Percentiles rank a stretch among this genome's conserved stretches.
phyloP scores from a whole-genome alignment of 139 green algal species.

The Chlorella vulgaris region DNA sequence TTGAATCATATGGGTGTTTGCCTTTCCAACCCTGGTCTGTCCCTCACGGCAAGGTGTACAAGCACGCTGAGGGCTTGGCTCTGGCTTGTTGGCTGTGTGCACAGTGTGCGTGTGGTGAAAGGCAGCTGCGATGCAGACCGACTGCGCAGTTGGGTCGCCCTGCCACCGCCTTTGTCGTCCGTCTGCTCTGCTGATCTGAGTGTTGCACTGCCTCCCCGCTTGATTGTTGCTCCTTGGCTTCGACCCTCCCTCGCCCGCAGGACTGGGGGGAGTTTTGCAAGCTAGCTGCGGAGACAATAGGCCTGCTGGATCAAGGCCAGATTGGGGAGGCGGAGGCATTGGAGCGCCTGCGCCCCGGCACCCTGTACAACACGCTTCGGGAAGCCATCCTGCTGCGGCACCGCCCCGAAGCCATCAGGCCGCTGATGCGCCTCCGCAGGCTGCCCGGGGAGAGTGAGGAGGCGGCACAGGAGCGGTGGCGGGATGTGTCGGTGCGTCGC shows the following conservation, averaged over 20 bases:
- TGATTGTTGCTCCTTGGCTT: too few species aligned
- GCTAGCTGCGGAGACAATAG: neutral
- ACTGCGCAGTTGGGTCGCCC: too few species aligned
- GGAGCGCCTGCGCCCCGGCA: neutral
- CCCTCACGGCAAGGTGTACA: too few species aligned
- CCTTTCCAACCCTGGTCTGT: too few species aligned
- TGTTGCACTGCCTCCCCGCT: too few species aligned
- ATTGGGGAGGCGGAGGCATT: neutral
- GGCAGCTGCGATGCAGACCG: too few species aligned
- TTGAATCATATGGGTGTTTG: too few species aligned
- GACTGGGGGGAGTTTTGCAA: neutral
- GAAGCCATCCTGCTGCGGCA: neutral
- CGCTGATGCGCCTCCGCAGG: neutral
- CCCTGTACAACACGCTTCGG: neutral
- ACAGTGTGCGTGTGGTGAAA: too few species aligned
- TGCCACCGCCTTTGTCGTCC: too few species aligned
- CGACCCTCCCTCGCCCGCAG: too few species aligned
- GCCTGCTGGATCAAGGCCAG: neutral
- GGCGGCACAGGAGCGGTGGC: neutral
- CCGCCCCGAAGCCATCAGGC: neutral
- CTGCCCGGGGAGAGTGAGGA: neutral
- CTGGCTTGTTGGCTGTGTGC: too few species aligned
- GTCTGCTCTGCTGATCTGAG: neutral
- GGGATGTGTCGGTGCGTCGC: neutral
- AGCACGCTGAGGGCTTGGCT: too few species aligned